Evolutionary conservation across 257 asterid genomes (phyloP).

Genomic region (Capsicum baccatum): DNA sequence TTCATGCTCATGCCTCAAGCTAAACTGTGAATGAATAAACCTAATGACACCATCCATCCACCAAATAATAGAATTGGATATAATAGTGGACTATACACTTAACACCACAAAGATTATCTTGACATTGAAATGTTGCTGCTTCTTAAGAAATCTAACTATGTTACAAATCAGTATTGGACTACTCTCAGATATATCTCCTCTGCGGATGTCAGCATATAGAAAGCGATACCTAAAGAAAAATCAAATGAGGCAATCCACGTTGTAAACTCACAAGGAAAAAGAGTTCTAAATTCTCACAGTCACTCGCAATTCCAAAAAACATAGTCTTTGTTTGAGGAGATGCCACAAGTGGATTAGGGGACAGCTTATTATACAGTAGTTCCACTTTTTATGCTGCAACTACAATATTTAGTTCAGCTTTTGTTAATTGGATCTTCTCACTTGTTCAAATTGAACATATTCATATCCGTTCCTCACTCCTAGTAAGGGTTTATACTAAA

Average conservation of each 20-base stretch:
- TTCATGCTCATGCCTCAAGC: too few relatives aligned
- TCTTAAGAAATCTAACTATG: neutral
- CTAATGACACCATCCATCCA: too few relatives aligned
- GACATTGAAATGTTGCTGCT: neutral
- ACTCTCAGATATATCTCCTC: neutral
- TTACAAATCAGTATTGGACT: neutral
- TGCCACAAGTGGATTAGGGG: too few relatives aligned
- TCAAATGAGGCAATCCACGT: neutral
- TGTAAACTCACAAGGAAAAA: neutral
- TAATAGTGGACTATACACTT: too few relatives aligned
- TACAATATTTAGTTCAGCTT: neutral
- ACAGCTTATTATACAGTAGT: too few relatives aligned
- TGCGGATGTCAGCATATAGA: constrained; percentile 1
- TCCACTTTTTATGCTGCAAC: neutral
- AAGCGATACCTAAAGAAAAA: neutral
- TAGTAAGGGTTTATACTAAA: neutral
- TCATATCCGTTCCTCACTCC: neutral
- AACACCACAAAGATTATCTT: neutral
- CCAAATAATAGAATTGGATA: too few relatives aligned
- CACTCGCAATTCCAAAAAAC: neutral
- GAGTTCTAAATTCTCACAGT: neutral
- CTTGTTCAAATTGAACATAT: neutral
- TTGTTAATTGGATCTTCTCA: neutral
- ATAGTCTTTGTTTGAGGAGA: neutral
- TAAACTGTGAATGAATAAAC: too few relatives aligned